A percentile compares a stretch with the other conserved stretches of the same genome.
Conservation (phyloP, 495 filamentous ascomycete genomes). For the Neurospora discreta region DNA sequence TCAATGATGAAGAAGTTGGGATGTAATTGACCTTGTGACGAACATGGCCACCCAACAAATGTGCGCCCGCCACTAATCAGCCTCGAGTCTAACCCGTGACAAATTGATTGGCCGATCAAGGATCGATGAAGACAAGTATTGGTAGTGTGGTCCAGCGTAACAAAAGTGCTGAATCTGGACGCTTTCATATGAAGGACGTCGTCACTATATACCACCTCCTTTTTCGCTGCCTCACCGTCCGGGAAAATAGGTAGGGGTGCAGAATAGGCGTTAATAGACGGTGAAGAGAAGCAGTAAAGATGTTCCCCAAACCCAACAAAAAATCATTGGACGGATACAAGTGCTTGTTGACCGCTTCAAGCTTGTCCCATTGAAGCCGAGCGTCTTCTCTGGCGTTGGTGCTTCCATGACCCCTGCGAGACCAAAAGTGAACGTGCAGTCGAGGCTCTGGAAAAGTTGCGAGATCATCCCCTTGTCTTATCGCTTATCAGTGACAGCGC, state of each 20-base stretch:
- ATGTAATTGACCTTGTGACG: neutral
- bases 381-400: neutral
- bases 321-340: neutral
- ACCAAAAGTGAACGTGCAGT: neutral
- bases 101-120: conserved; percentile 8
- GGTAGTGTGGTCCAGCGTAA: neutral
- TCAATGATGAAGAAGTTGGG: neutral
- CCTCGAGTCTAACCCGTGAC: conserved; percentile 13
- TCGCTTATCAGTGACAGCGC: neutral
- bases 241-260: neutral
- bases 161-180: neutral
- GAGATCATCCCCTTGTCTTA: neutral
- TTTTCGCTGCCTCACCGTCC: neutral
- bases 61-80: neutral
- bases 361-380: neutral
- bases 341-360: neutral
- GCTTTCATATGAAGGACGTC: neutral
- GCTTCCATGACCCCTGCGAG: neutral
- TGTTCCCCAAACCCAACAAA: neutral
- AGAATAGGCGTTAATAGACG: neutral
- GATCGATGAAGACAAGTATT: neutral
- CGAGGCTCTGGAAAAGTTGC: neutral
- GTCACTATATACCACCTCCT: neutral
- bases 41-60: neutral
- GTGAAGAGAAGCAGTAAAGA: neutral